A percentile compares a stretch with the other conserved stretches of the same genome.
phyloP scores from a whole-genome alignment of 148 eudicot species.

The Diospyros kaki region DNA sequence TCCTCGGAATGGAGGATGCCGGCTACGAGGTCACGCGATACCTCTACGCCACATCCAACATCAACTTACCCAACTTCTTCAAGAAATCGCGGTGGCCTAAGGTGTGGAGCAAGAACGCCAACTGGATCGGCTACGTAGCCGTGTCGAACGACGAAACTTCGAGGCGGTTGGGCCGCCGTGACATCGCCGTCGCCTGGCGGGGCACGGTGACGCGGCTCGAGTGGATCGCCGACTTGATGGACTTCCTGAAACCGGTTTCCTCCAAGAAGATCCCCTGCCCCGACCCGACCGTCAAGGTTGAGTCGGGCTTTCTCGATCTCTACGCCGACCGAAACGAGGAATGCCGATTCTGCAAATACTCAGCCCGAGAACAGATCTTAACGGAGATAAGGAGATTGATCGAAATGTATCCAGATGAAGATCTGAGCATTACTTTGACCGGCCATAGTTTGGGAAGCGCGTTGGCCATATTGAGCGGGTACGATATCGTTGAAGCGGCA shows the following conservation, averaged over 20 bases:
- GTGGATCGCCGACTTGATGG: constrained; percentile 59
- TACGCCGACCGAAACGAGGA: constrained; percentile 44
- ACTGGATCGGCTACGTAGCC: constrained; percentile 77
- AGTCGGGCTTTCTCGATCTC: constrained; percentile 55
- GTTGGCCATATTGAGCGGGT: constrained; percentile 50
- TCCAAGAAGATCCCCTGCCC: constrained; percentile 41
- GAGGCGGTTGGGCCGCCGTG: constrained; percentile 53
- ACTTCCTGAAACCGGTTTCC: constrained; percentile 33
- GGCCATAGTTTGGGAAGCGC: constrained; percentile 86
- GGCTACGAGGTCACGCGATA: constrained; percentile 59
- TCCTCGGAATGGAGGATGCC: constrained; percentile 28
- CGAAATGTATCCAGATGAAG: constrained; percentile 38
- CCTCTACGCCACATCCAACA: constrained; percentile 52
- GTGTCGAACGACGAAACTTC: constrained; percentile 64
- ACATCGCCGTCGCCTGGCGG: constrained; percentile 61
- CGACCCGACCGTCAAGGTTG: constrained; percentile 39
- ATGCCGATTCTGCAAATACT: constrained; percentile 39
- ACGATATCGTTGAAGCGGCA: constrained; percentile 64
- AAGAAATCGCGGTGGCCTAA: constrained; percentile 60
- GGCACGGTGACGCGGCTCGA: constrained; percentile 69
- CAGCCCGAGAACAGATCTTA: constrained; percentile 53
- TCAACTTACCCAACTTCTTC: constrained; percentile 56
- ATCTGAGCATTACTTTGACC: constrained; percentile 64
- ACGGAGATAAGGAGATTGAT: constrained; percentile 41
- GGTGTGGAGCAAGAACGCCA: constrained; percentile 57